Evolutionary conservation across 192 early-diverging fungal genomes (phyloP).

Genomic region (Gigaspora rosea): DNA sequence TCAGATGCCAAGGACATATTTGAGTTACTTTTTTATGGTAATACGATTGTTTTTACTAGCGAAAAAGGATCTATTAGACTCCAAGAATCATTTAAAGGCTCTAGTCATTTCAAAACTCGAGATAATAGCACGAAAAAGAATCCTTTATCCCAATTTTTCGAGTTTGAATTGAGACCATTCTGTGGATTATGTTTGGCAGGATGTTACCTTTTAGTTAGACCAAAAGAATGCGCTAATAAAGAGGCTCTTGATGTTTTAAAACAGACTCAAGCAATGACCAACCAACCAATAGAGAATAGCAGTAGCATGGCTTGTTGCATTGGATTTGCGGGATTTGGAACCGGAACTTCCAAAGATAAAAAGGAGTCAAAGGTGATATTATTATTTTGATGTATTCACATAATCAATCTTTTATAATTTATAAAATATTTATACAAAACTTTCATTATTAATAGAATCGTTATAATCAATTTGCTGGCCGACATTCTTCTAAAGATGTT

Average conservation of each 20-base stretch:
- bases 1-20: slow-evolving; percentile 43
- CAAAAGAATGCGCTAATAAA: slow-evolving; percentile 36
- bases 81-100: slow-evolving; percentile 22
- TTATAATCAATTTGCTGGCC: slow-evolving; percentile 49
- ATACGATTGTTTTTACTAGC: slow-evolving; percentile 21
- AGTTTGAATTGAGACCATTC: slow-evolving; percentile 48
- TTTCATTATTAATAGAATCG: slow-evolving; percentile 24
- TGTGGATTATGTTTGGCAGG: slow-evolving; percentile 47
- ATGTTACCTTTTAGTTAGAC: slow-evolving; percentile 37
- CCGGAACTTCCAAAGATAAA: slow-evolving; percentile 35
- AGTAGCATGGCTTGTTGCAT: slow-evolving; percentile 24
- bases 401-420: no score
- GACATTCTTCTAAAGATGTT: slow-evolving; percentile 37
- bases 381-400: not conserved
- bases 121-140: slow-evolving; percentile 2
- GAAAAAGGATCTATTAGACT: slow-evolving; percentile 8
- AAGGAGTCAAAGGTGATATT: slow-evolving; percentile 11
- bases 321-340: slow-evolving; percentile 32
- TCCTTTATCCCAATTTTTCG: slow-evolving; percentile 29
- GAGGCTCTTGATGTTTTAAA: slow-evolving; percentile 38
- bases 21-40: slow-evolving; percentile 42
- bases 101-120: not conserved
- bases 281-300: slow-evolving; percentile 14
- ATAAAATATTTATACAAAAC: no score
- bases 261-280: slow-evolving; percentile 6